These are phyloP conservation scores for Fusarium setosum DNA, from an alignment of 2,329 filamentous ascomycete genomes.

Conservation along the genomic window DNA sequence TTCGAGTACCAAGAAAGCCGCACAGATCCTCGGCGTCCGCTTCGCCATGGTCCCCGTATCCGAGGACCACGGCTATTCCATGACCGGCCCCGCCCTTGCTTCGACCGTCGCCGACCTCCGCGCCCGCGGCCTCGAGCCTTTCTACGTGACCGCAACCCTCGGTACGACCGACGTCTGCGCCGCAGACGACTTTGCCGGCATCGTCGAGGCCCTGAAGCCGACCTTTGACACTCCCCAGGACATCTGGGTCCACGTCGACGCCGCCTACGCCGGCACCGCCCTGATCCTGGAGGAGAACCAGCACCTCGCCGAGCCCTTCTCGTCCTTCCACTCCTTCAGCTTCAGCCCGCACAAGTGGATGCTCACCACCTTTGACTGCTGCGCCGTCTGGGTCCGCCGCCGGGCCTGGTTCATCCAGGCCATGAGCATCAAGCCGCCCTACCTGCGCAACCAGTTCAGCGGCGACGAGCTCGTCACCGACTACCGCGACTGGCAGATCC, in stretches of 20 bases:
- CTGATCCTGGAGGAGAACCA: slow-evolving; percentile 86
- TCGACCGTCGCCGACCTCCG: slow-evolving; percentile 73
- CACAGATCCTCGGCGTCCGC: slow-evolving; percentile 86
- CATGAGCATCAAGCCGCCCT: slow-evolving; percentile 81
- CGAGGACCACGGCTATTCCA: slow-evolving; percentile 72
- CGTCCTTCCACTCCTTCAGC: slow-evolving; percentile 86
- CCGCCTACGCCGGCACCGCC: slow-evolving; percentile 89
- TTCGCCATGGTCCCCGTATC: slow-evolving; percentile 76
- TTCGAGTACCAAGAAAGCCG: slow-evolving; percentile 87
- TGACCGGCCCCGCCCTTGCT: slow-evolving; percentile 74
- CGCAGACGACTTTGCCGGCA: slow-evolving; percentile 81
- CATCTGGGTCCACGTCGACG: slow-evolving; percentile 94
- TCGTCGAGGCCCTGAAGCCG: slow-evolving; percentile 62
- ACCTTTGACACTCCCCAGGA: slow-evolving; percentile 52
- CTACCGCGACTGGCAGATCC: slow-evolving; percentile 98
- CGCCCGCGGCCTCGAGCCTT: slow-evolving; percentile 80
- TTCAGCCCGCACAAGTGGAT: slow-evolving; percentile 99
- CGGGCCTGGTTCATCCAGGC: slow-evolving; percentile 82
- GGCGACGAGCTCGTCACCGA: slow-evolving; percentile 89
- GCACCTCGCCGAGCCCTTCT: slow-evolving; percentile 70
- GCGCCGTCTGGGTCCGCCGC: slow-evolving; percentile 82
- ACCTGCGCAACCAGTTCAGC: slow-evolving; percentile 83
- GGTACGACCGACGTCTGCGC: slow-evolving; percentile 92
- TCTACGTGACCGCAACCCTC: slow-evolving; percentile 85
- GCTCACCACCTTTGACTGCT: slow-evolving; percentile 90